These are phyloP conservation scores for Amauroascus niger DNA, from an alignment of 2,329 filamentous ascomycete species.

Conservation along the genomic window DNA sequence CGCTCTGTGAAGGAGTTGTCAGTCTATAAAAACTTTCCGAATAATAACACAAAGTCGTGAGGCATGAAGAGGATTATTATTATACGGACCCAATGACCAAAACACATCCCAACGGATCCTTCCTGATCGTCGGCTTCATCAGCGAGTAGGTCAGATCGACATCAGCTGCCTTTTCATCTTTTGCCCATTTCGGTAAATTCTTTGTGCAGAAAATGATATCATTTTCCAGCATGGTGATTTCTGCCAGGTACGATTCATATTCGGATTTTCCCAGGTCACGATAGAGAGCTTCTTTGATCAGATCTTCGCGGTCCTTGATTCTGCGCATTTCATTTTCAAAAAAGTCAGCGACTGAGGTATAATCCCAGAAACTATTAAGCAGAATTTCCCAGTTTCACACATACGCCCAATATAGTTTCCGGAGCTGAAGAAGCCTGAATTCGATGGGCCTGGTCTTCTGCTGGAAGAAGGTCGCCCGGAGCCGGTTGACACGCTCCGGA, in stretches of 20 bases:
- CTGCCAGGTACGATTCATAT: slow-evolving; percentile 63
- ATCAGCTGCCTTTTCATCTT: slow-evolving; percentile 66
- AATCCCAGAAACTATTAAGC: too few species aligned
- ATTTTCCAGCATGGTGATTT: slow-evolving; percentile 68
- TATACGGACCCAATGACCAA: slow-evolving; percentile 64
- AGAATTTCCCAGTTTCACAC: slow-evolving; percentile 16
- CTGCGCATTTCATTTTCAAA: slow-evolving; percentile 28
- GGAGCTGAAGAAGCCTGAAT: slow-evolving; percentile 75
- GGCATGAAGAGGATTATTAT: neutral
- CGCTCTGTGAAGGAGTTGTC: slow-evolving; percentile 41
- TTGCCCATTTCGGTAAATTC: slow-evolving; percentile 70
- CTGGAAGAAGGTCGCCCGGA: slow-evolving; percentile 61
- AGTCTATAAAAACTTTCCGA: too few species aligned
- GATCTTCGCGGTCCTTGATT: slow-evolving; percentile 63
- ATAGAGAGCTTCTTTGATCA: slow-evolving; percentile 64
- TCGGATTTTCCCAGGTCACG: slow-evolving; percentile 68
- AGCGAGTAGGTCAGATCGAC: slow-evolving; percentile 58
- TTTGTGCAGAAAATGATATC: slow-evolving; percentile 71
- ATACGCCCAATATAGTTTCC: slow-evolving; percentile 86
- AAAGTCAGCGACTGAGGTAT: too few species aligned
- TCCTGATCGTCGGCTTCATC: slow-evolving; percentile 65
- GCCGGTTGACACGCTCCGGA: slow-evolving; percentile 47
- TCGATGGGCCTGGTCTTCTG: slow-evolving; percentile 74
- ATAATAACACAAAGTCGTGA: neutral
- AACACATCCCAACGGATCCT: slow-evolving; percentile 76